Conservation (phyloP, 176 grass and related monocot genomes). For the Eleusine indica region DNA sequence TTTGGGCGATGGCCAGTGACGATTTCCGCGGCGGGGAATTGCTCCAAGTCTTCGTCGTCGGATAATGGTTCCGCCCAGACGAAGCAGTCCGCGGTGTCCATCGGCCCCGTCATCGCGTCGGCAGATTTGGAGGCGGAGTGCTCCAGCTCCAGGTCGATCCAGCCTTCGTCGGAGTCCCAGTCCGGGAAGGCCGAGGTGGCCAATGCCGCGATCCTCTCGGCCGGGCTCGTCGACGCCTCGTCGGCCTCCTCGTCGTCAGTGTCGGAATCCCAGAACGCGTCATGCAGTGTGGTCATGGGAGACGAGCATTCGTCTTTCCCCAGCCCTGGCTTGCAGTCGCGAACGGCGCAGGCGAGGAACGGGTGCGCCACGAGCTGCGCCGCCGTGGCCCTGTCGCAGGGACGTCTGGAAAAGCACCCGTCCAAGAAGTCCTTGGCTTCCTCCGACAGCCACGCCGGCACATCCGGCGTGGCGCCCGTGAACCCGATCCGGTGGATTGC, state of each 20-base stretch:
- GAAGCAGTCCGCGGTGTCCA: background rate
- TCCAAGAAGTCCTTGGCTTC: conserved; percentile 62
- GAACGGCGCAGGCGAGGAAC: conserved; percentile 38
- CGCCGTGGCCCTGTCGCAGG: conserved; percentile 42
- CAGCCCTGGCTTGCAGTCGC: conserved; percentile 28
- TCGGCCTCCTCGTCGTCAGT: conserved; percentile 43
- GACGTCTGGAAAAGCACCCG: conserved; percentile 54
- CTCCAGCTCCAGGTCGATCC: conserved; percentile 45
- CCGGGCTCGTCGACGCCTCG: conserved; percentile 36
- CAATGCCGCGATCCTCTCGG: conserved; percentile 53
- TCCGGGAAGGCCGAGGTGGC: conserved; percentile 42
- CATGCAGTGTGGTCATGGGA: conserved; percentile 65
- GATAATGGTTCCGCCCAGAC: background rate
- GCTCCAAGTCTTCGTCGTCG: background rate
- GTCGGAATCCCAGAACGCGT: conserved; percentile 57
- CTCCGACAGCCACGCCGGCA: conserved; percentile 44
- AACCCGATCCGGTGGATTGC: conserved; percentile 69
- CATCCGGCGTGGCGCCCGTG: conserved; percentile 45
- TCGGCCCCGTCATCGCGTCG: background rate
- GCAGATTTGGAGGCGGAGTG: background rate
- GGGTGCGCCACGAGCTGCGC: conserved; percentile 56
- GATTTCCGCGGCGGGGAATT: background rate
- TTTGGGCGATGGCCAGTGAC: background rate
- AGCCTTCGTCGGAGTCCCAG: conserved; percentile 54
- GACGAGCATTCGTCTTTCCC: conserved; percentile 53